Percentiles rank a stretch among this genome's conserved stretches.
These are phyloP conservation scores for Gonapodya sp. DNA, from an alignment of 192 early-diverging fungal genomes.

Conservation along the genomic window DNA sequence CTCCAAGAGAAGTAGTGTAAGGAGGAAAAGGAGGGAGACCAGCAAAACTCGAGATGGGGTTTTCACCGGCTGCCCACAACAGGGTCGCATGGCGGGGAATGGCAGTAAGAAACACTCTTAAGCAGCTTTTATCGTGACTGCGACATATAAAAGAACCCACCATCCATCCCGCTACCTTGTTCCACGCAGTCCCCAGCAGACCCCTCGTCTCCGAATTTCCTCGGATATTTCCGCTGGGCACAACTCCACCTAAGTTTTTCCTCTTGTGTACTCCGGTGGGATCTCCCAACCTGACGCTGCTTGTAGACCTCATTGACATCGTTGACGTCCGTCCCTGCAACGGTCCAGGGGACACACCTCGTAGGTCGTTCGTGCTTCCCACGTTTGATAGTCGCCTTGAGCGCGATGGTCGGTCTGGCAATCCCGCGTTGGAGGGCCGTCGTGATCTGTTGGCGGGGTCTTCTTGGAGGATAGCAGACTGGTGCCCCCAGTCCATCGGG, in stretches of 20 bases:
- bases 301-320: background rate
- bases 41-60: background rate
- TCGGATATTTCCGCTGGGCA: too few species aligned
- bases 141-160: too few species aligned
- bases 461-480: background rate
- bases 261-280: background rate
- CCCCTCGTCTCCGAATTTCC: background rate
- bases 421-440: background rate
- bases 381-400: background rate
- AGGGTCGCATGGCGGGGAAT: too few species aligned
- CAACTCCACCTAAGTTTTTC: background rate
- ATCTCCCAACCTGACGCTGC: too few species aligned
- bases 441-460: background rate
- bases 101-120: too few species aligned
- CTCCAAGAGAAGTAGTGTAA: background rate
- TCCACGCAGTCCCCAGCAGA: too few species aligned
- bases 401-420: background rate
- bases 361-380: background rate
- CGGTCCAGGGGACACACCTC: background rate
- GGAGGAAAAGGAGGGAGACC: background rate
- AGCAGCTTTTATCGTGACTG: too few species aligned
- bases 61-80: background rate
- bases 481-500: background rate
- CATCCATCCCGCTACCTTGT: too few species aligned
- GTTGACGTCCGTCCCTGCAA: background rate